phyloP scores from a whole-genome alignment of 176 grass and related monocot genomes.

The Zizania latifolia region DNA sequence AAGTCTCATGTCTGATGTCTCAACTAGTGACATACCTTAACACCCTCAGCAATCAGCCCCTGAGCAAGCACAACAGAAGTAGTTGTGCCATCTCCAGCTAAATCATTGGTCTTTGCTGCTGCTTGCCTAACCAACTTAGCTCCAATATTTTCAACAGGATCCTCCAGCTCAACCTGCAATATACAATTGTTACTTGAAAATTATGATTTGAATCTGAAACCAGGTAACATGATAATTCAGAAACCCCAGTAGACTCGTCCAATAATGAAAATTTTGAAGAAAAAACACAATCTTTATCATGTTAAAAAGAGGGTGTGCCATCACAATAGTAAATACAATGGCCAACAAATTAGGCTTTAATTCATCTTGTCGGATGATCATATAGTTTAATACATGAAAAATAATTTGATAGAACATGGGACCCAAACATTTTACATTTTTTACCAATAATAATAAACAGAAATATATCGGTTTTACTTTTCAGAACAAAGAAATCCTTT shows the following conservation, averaged over 20 bases:
- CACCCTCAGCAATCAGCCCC: slow-evolving; percentile 90
- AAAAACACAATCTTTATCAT: neutral
- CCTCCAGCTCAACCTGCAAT: slow-evolving; percentile 81
- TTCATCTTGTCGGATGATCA: neutral
- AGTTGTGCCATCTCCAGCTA: slow-evolving; percentile 92
- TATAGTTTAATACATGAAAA: neutral
- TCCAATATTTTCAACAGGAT: slow-evolving; percentile 96
- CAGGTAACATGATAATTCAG: neutral
- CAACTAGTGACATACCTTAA: slow-evolving; percentile 48
- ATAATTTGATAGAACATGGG: neutral
- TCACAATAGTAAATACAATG: neutral
- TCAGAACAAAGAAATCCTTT: neutral
- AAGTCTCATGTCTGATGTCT: neutral
- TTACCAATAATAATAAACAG: neutral
- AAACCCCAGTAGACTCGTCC: neutral
- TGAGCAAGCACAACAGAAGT: slow-evolving; percentile 98
- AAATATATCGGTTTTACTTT: neutral
- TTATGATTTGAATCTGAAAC: neutral
- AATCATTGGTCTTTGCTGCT: slow-evolving; percentile 92
- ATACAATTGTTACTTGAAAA: slow-evolving; percentile 6
- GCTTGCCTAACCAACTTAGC: slow-evolving; percentile 97
- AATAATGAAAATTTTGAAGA: neutral
- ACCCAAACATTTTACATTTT: neutral
- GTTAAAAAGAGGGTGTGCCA: neutral
- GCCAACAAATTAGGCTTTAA: neutral